phyloP scores from a whole-genome alignment of 2,329 filamentous ascomycete genomes.

The Monilinia fructicola region DNA sequence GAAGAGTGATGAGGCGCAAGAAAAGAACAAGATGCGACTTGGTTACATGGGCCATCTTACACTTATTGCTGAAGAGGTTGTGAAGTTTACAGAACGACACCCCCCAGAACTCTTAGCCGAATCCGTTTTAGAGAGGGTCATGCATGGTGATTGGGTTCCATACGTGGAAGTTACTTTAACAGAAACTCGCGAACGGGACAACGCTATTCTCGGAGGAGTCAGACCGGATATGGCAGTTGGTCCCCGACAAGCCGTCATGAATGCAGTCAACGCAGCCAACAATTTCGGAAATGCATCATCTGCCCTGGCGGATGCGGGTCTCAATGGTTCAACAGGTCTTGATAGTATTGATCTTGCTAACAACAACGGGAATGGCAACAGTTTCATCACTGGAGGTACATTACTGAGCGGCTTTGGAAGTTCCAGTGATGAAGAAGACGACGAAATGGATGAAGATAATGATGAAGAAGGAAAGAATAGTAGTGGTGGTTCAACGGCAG shows the following conservation, averaged over 20 bases:
- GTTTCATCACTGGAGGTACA: conserved; percentile 71
- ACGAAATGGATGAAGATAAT: conserved; percentile 84
- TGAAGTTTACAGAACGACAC: conserved; percentile 96
- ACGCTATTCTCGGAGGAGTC: conserved; percentile 95
- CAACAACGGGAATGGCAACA: conserved; percentile 57
- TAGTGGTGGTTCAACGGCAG: conserved; percentile 40
- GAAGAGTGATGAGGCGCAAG: conserved; percentile 81
- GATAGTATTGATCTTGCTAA: conserved; percentile 66
- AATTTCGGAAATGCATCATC: conserved; percentile 58
- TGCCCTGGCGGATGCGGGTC: conserved; percentile 75
- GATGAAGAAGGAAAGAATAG: conserved; percentile 61
- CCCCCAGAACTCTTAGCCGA: conserved; percentile 84
- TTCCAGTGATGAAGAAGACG: conserved; percentile 93
- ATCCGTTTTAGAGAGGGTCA: conserved; percentile 81
- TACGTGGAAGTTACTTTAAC: conserved; percentile 93
- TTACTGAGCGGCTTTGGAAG: conserved; percentile 89
- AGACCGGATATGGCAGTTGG: conserved; percentile 86
- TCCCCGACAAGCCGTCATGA: conserved; percentile 65
- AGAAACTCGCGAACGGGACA: conserved; percentile 92
- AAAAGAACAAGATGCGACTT: conserved; percentile 81
- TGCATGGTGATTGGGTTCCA: conserved; percentile 86
- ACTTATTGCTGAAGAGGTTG: conserved; percentile 94
- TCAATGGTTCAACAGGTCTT: conserved; percentile 58
- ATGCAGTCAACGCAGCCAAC: conserved; percentile 56
- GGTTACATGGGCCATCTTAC: conserved; percentile 99